Conservation (phyloP, 495 filamentous ascomycete genomes). For the Hypomontagnella submonticulosa region DNA sequence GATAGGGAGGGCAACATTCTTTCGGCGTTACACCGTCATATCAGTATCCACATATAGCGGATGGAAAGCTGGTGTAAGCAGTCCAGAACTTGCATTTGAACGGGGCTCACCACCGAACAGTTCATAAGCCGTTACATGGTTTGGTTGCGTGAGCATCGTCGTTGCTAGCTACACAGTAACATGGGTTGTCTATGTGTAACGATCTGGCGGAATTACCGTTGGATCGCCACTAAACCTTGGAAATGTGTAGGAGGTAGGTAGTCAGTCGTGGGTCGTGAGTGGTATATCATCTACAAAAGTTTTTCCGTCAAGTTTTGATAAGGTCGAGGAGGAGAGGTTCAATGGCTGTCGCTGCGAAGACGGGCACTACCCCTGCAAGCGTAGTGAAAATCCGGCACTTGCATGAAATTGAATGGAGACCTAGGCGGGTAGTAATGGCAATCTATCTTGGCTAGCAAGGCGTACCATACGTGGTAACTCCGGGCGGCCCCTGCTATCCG, state of each 20-base stretch:
- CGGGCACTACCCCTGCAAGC: slow-evolving; percentile 28
- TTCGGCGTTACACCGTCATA: slow-evolving; percentile 17
- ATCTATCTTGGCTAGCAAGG: slow-evolving; percentile 8
- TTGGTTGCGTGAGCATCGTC: slow-evolving; percentile 22
- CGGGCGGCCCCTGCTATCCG: slow-evolving; percentile 21
- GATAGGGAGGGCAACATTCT: slow-evolving; percentile 11
- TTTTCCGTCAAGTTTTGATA: slow-evolving; percentile 7
- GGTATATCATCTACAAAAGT: not conserved
- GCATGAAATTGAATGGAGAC: slow-evolving; percentile 41
- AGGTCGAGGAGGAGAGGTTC: slow-evolving; percentile 3
- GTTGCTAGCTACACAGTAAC: slow-evolving; percentile 21
- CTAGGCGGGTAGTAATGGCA: slow-evolving; percentile 27
- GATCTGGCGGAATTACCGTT: slow-evolving; percentile 20
- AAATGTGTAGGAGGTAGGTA: not conserved
- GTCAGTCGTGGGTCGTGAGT: no score
- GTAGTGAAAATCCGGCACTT: slow-evolving; percentile 36
- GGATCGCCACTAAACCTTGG: slow-evolving; percentile 11
- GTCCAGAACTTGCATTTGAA: not conserved
- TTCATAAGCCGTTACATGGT: slow-evolving; percentile 2
- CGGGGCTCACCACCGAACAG: slow-evolving; percentile 2
- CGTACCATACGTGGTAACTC: slow-evolving; percentile 28
- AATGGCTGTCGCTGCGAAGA: slow-evolving; percentile 18
- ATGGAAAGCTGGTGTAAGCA: slow-evolving; percentile 11
- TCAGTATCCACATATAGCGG: slow-evolving; percentile 15
- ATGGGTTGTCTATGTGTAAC: slow-evolving; percentile 21